These are phyloP conservation scores for Casuarina glauca DNA, from an alignment of 306 rosid genomes.

Conservation along the genomic window DNA sequence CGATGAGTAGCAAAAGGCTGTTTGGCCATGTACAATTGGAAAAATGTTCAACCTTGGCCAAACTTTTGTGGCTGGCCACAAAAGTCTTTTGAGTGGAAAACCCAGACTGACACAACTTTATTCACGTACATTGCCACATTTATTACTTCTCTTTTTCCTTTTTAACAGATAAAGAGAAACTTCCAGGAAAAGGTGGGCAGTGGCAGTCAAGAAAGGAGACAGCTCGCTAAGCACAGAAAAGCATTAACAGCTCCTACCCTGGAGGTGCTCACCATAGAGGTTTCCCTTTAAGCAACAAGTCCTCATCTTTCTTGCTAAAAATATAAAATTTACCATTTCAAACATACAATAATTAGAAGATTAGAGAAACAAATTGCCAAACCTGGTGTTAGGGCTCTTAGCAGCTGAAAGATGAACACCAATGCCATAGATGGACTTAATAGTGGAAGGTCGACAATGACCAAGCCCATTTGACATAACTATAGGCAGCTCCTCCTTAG, in stretches of 20 bases:
- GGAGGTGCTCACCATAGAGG: not conserved
- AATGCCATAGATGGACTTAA: slow-evolving; percentile 51
- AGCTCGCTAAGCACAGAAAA: not conserved
- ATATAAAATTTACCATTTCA: not conserved
- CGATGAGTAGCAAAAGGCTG: too few relatives aligned
- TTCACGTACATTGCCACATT: not conserved
- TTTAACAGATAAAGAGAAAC: not conserved
- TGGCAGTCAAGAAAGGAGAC: not conserved
- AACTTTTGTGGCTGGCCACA: too few relatives aligned
- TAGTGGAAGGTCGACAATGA: slow-evolving; percentile 49
- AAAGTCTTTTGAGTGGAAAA: too few relatives aligned
- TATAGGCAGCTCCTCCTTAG: slow-evolving; percentile 55
- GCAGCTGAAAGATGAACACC: slow-evolving; percentile 75
- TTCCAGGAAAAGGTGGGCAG: not conserved
- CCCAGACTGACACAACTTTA: not conserved
- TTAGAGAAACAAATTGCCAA: slow-evolving; percentile 24
- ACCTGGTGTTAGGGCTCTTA: slow-evolving; percentile 54
- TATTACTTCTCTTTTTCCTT: not conserved
- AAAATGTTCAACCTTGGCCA: too few relatives aligned
- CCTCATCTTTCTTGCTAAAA: not conserved
- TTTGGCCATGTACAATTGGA: too few relatives aligned
- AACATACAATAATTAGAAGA: not conserved
- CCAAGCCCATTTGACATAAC: slow-evolving; percentile 68
- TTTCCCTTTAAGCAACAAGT: not conserved
- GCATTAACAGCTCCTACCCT: not conserved